Evolutionary conservation across 2,329 filamentous ascomycete genomes (phyloP), one percentile per base, ranked within the genome.

Genomic region (Nigrospora osmanthi): DNA sequence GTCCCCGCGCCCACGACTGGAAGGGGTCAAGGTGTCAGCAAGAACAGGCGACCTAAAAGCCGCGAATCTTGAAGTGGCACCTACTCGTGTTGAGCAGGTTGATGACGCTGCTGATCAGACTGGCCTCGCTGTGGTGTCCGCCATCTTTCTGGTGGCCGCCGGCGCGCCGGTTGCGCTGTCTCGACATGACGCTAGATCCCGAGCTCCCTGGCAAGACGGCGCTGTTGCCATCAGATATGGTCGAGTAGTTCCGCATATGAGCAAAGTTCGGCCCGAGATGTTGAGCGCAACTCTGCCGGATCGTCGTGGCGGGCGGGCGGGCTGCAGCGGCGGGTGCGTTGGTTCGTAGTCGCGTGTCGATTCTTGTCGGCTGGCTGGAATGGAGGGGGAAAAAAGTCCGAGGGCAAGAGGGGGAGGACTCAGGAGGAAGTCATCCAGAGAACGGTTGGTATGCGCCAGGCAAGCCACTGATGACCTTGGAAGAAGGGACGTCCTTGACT

Each of bases 61-160:
- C 23, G 23, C 23, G 23, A 7, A 28, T 28, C 23, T 28, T 28
- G 23, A 28, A 28, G 10, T 28, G 23, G 23, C 19, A 57, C 80
- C 47, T 75, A 93, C 88, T 98, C 15, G 93, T 98, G 66, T 98
- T 98, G 52, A 97, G 76, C 52, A 98, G 74, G 64, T 98, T 98
- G 68, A 97, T 85, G 53, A 93, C 85, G 62, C 90, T 95, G 69
- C 89, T 95, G 44, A 85, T 65, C 81, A 87, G 95, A 55, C 87
- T 86, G 55, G 93, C 93, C 60, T 90, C 80, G 44, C 93, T 90
- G 48, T 65, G 57, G 66, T 58, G 54, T 37, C 85, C 85, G 46
- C 75, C 78, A 64, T 86, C 81, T 68, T 89, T 89, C 57, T 54
- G 54, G 44, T 84, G 82, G 59, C 81, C 69, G 59, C 81, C 69